Conservation (phyloP, 2,329 filamentous ascomycete genomes). For the Neofusicoccum ribis region DNA sequence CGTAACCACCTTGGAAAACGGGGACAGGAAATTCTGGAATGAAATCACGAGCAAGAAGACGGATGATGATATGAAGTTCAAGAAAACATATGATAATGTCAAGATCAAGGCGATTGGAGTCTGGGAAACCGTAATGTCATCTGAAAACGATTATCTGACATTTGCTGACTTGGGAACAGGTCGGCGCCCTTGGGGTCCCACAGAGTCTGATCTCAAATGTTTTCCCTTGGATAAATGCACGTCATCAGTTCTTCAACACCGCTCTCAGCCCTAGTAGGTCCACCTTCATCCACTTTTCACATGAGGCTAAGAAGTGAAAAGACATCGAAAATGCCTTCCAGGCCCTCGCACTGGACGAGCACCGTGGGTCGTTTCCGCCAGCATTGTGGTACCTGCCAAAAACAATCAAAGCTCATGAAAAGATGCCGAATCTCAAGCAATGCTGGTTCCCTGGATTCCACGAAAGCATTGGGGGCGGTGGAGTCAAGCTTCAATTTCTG, state of each 20-base stretch:
- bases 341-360: slow-evolving; percentile 56
- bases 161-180: slow-evolving; percentile 28
- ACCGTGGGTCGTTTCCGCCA: slow-evolving; percentile 51
- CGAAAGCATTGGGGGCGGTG: slow-evolving; percentile 53
- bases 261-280: slow-evolving; percentile 7
- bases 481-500: slow-evolving; percentile 20
- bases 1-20: too few species aligned
- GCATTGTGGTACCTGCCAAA: slow-evolving; percentile 52
- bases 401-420: neutral
- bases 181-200: neutral
- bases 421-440: slow-evolving; percentile 43
- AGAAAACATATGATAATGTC: neutral
- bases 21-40: neutral
- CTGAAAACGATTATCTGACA: neutral
- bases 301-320: neutral
- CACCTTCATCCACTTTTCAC: neutral
- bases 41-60: neutral
- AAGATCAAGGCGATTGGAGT: slow-evolving; percentile 48
- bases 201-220: neutral
- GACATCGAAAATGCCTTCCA: slow-evolving; percentile 57
- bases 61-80: too few species aligned
- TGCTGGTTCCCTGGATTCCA: slow-evolving; percentile 59
- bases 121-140: slow-evolving; percentile 49
- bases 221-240: slow-evolving; percentile 14
- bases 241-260: slow-evolving; percentile 18